These are phyloP conservation scores for Gamarada debralockiae DNA, from an alignment of 495 filamentous ascomycete genomes.

Conservation along the genomic window DNA sequence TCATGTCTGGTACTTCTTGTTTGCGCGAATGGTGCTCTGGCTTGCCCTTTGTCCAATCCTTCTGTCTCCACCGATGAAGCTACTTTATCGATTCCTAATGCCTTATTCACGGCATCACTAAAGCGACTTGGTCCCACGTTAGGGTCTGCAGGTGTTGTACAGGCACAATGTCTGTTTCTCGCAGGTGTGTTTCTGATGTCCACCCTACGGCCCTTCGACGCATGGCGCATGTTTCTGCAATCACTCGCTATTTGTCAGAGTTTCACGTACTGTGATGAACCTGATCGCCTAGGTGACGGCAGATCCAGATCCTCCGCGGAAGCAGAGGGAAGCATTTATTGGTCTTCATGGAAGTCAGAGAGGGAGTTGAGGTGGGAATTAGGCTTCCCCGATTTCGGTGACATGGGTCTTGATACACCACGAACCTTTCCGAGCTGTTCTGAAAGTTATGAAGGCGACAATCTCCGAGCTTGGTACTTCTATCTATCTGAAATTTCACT, in stretches of 20 bases:
- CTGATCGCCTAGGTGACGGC: background rate
- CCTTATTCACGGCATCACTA: conserved; percentile 3
- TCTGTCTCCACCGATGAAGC: background rate
- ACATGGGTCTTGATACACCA: conserved; percentile 13
- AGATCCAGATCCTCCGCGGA: background rate
- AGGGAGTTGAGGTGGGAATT: conserved; percentile 31
- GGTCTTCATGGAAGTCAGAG: background rate
- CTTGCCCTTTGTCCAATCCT: conserved; percentile 2
- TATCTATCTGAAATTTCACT: conserved; percentile 4
- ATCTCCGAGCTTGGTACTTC: conserved; percentile 3
- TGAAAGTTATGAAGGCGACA: background rate
- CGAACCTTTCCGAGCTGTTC: background rate
- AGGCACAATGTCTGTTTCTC: conserved; percentile 15
- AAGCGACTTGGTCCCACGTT: conserved; percentile 14
- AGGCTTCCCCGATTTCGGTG: conserved; percentile 21
- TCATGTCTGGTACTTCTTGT: conserved; percentile 25
- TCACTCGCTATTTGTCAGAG: background rate
- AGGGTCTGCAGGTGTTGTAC: background rate
- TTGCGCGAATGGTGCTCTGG: conserved; percentile 25
- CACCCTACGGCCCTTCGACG: conserved; percentile 11
- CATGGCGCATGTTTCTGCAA: conserved; percentile 11
- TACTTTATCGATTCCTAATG: background rate
- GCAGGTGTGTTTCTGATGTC: conserved; percentile 18
- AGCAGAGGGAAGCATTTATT: background rate
- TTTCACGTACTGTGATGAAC: background rate